Base-by-base conservation (phyloP, 371 early-diverging fungal species). In the Capillidium rhysosporum region DNA sequence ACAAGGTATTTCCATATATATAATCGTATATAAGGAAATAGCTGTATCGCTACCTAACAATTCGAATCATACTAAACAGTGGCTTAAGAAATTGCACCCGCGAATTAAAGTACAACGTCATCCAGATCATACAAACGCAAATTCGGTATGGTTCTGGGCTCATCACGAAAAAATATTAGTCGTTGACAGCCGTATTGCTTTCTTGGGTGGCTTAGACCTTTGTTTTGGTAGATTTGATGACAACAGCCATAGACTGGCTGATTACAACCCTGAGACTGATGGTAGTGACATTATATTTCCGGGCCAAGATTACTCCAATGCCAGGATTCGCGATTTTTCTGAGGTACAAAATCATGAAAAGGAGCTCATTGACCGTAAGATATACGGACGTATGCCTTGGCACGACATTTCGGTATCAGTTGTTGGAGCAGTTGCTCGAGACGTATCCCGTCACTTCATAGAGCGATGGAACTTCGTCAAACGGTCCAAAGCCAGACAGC, bases 401-500 rank as follows among this genome's bases (percentile, higher is more conserved):
- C 93, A 93, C 64, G 95, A 94, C 57, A 75, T 92, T 21, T 79
- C 82, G 44, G 64, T 67, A 28, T 61, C 54, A 47, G 57, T 65
- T 34, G 59, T 57, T 31, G 63, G 64, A 46, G 28, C 21, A 46
- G 73, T 84, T 29, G 89, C 88, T 10, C 70, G 81, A 25, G 93
- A 92, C 58, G 70, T 89, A 12, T 79, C 87, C 0, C 73, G 86
- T 20, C 90, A 90, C 60, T 95, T 93, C 61, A 81, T 89, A 44
- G 79, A 91, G 65, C 69, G 92, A 44, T 95, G 93, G 92, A 92
- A 92, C 60, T 85, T 82, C 59, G 68, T 85, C 39, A 89, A 86
- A 59, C 57, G 65, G 16, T 65, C 61, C 46, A 87, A 89, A 63
- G 76, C 77, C 26, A 71, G 68, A 63, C 73, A 75, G 51, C 73